Evolutionary conservation across 2,329 filamentous ascomycete species (phyloP), one percentile per base, ranked within the genome.

Genomic region (Lizonia empirigonia): DNA sequence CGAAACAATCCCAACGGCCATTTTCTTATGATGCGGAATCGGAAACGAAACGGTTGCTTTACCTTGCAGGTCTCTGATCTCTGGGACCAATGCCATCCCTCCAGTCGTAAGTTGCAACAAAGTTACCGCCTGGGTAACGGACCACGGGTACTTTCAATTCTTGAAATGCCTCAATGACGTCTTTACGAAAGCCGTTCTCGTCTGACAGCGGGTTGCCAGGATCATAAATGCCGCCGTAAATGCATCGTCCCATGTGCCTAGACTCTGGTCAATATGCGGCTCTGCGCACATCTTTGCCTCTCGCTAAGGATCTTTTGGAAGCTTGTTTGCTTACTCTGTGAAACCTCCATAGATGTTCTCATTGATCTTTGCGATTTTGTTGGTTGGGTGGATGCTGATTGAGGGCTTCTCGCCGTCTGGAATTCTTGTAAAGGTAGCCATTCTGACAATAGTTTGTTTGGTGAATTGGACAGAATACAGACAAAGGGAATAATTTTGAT

Each of bases 181-280:
- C 75, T 59, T 81, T 89, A 30, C 90, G 86, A 75, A 90, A 93
- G 33, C 89, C 89, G 58, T 89, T 79, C 45, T 84, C 78, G 61
- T 92, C 88, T 2, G 88, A 86, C n/a, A 91, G 80, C 3, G 84
- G 76, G 70, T 86, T 91, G 26, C 80, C 82, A 1, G 89, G 89
- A 62, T 93, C 89, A 74, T 91, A 93, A 68, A 94, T 88, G 58
- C 90, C 90, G 57, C 89, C 89, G 70, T 94, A 93, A 67, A 94
- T 91, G 77, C 90, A 94, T 55, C 90, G 85, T 64, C 90, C 90
- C 89, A 94, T 94, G 74, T 94, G 90, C 64, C 88, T 90, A 60
- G 24, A 47, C 20, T 50, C 34, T 44, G 48, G 65, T 71, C 50
- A 71, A 62, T n/a, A n/a, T 61, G 50, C 44, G 30, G 26, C 32